Evolutionary conservation across 2,329 filamentous ascomycete species (phyloP), one percentile per base, ranked within the genome.

Genomic region (Claviceps citrina): DNA sequence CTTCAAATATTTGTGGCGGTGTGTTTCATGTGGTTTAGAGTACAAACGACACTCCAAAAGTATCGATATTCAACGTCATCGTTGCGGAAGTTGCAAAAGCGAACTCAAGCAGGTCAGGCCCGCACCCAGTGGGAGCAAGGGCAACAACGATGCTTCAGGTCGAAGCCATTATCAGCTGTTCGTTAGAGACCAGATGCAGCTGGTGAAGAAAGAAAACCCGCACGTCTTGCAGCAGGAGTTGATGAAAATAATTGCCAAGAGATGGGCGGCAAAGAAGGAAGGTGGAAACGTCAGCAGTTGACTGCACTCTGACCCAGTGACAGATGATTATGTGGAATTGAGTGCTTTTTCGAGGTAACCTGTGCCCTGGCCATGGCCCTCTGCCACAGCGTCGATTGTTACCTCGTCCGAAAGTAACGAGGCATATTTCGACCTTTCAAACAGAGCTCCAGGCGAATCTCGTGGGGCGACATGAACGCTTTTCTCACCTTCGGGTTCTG

Each of bases 1-100:
- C 49, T 94, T 84, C 64, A 93, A 89, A 63, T 98, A 89, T 55
- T 63, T 87, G 16, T 96, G 91, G 89, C 66, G 71, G 31, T 96
- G 89, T 55, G 62, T 49, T 15, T 62, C 54, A 3, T 96, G 91
- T 54, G 70, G 65, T 0, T 62, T 71, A 25, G 78, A 83, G 55
- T 93, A 82, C 57, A 83, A 86, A 53, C 69, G 89, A 4, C 89
- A 96, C 58, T 86, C 80, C 13, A 84, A 81, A 60, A 91, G 83
- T 54, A 83, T 96, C 48, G 77, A 95, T 56, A 70, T 80, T 0
- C 54, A 55, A 24, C 71, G 74, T 36, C 78, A 86, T 50, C 71
- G 74, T 1, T 96, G 89, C 56, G 85, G 85, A 2, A 63, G 57
- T n/a, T 96, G 89, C 57, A 81, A 77, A 53, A 67, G 72, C 4